Percentiles rank a stretch among this genome's conserved stretches.
Evolutionary conservation across 140 eudicot genomes (phyloP).

Genomic region (Stevia rebaudiana): DNA sequence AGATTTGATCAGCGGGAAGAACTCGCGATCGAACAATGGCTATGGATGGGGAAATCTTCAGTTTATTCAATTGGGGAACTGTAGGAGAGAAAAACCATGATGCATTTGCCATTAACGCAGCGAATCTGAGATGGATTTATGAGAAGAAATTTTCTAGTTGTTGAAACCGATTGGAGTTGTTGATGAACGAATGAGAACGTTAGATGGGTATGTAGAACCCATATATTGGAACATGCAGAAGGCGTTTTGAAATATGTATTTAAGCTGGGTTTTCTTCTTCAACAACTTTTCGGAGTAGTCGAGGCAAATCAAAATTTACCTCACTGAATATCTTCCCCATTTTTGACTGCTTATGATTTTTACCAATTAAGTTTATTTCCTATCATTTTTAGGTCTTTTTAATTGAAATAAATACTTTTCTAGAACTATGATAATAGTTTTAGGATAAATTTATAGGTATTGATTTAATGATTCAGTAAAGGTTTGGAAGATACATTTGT

Average conservation of each 20-base stretch:
- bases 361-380: not conserved
- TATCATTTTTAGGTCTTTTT: too few species aligned
- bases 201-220: not conserved
- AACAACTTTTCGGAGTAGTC: conserved; percentile 30
- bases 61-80: conserved; percentile 27
- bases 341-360: not conserved
- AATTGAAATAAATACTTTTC: too few species aligned
- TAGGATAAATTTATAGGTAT: too few species aligned
- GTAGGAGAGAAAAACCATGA: conserved; percentile 43
- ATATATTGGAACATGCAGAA: conserved; percentile 20
- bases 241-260: conserved; percentile 12
- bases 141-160: conserved; percentile 1
- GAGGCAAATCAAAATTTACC: conserved; percentile 21
- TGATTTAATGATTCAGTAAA: too few species aligned
- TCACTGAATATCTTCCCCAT: not conserved
- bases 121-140: not conserved
- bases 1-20: conserved; percentile 30
- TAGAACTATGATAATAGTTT: too few species aligned
- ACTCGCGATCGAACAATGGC: conserved; percentile 47
- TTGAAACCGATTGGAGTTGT: conserved; percentile 11
- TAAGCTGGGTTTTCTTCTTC: conserved; percentile 21
- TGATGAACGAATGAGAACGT: conserved; percentile 1
- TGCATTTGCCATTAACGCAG: conserved; percentile 53
- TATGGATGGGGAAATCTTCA: conserved; percentile 27
- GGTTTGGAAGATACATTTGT: too few species aligned